Evolutionary conservation across 495 filamentous ascomycete species (phyloP), one percentile per base, ranked within the genome.

Genomic region (Tuber magnatum): DNA sequence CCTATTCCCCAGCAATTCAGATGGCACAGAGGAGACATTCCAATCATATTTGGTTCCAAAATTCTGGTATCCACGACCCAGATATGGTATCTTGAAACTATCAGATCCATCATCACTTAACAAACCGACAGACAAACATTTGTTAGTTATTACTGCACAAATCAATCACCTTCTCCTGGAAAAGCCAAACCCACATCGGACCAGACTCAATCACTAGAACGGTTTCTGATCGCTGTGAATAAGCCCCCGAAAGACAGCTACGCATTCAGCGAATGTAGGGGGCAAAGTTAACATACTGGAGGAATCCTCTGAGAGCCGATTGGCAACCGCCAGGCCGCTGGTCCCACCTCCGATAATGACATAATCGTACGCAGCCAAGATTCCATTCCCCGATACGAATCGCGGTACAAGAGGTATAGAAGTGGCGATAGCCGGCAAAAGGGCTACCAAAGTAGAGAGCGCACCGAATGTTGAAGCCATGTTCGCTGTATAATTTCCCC

Each of bases 331-430:
- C 69, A 88, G 77, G 1, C 87, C 87, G 35, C 84, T 85, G 9
- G 86, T 87, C 38, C 87, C 87, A 39, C 86, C 87, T n/a, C 87
- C 87, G 38, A 88, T 83, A 51, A 89, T 82, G 14, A 88, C 80
- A 78, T 88, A 88, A 75, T 88, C 86, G 56, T 86, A 90, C 20
- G 83, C 81, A 9, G 78, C 80, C 44, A 75, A 73, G 1, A 84
- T 65, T 32, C 32, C 28, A 20, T 65, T 35, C 56, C 14, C 28
- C 0, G 56, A 65, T 32, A 65, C 12, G 28, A 35, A 65, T 65
- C 56, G 56, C 7, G 56, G 56, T 6, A 35, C 14, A 32, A 35
- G 28, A 35, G 56, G 56, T 18, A 65, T 65, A 3, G 56, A 35
- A 35, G 56, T 65, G 14, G 12, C 10, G 56, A 65, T 32, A 32